phyloP scores from a whole-genome alignment of 2,329 filamentous ascomycete species.

The Phyllosticta capitalensis region DNA sequence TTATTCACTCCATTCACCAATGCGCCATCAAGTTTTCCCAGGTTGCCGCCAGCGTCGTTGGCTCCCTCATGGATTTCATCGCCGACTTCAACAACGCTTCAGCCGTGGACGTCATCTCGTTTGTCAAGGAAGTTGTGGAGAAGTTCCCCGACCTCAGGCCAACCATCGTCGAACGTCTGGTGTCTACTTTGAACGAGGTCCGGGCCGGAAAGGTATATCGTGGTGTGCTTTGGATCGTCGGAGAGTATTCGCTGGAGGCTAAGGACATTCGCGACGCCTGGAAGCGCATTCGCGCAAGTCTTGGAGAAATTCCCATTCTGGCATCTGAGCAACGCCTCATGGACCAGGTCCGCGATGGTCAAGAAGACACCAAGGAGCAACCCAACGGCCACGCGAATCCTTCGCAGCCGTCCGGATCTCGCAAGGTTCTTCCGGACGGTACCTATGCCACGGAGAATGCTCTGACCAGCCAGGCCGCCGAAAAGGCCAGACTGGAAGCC shows the following conservation, averaged over 20 bases:
- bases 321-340: slow-evolving; percentile 87
- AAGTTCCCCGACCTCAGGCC: slow-evolving; percentile 87
- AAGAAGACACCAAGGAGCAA: slow-evolving; percentile 55
- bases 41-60: slow-evolving; percentile 92
- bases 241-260: slow-evolving; percentile 91
- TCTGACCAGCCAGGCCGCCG: slow-evolving; percentile 82
- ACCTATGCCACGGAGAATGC: slow-evolving; percentile 97
- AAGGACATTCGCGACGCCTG: slow-evolving; percentile 92
- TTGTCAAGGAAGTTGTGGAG: slow-evolving; percentile 98
- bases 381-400: slow-evolving; percentile 69
- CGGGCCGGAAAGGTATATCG: slow-evolving; percentile 95
- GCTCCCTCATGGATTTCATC: slow-evolving; percentile 97
- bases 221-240: slow-evolving; percentile 93
- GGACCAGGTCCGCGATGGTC: slow-evolving; percentile 66
- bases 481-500: slow-evolving; percentile 84
- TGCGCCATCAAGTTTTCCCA: slow-evolving; percentile 99
- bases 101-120: slow-evolving; percentile 94
- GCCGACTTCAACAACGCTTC: slow-evolving; percentile 96
- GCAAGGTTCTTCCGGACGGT: slow-evolving; percentile 88
- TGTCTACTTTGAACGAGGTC: slow-evolving; percentile 85
- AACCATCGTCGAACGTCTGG: slow-evolving; percentile 78
- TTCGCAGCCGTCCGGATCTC: slow-evolving; percentile 67
- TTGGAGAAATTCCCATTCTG: slow-evolving; percentile 94
- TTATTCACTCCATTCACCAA: slow-evolving; percentile 96
- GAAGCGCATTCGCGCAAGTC: slow-evolving; percentile 86